These are phyloP conservation scores for Eragrostis nindensis DNA, from an alignment of 176 grass and related monocot species.

Conservation along the genomic window DNA sequence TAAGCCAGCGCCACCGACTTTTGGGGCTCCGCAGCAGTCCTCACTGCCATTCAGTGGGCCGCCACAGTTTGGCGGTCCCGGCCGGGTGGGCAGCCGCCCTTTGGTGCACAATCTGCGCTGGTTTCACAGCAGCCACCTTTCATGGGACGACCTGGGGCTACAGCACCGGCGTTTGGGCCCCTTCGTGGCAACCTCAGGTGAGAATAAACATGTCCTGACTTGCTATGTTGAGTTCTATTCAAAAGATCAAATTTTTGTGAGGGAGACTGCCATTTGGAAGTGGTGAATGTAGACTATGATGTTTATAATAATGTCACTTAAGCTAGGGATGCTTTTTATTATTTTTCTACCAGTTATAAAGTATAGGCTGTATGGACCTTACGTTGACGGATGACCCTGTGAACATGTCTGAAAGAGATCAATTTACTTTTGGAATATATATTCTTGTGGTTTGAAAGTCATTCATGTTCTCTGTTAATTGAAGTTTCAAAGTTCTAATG, in stretches of 20 bases:
- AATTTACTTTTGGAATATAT: not conserved
- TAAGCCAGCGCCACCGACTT: conserved; percentile 34
- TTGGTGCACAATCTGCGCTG: conserved; percentile 17
- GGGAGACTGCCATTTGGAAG: not conserved
- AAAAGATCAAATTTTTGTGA: not conserved
- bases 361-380: not conserved
- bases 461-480: no score
- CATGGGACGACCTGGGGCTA: conserved; percentile 42
- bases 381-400: conserved; percentile 2
- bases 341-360: not conserved
- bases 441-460: not conserved
- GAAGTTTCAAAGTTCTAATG: no score
- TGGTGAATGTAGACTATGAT: not conserved
- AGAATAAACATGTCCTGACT: conserved; percentile 1
- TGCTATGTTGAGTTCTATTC: not conserved
- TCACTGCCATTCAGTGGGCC: not conserved
- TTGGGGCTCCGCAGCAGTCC: conserved; percentile 40
- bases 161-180: conserved; percentile 37
- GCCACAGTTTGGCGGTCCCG: conserved; percentile 46
- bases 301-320: conserved; percentile 12
- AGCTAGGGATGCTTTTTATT: not conserved
- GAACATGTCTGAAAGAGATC: not conserved
- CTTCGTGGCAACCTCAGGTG: conserved; percentile 49
- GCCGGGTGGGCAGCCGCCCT: conserved; percentile 37
- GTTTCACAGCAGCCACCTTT: conserved; percentile 34